These are phyloP conservation scores for Aspergillus sp. DNA, from an alignment of 2,329 filamentous ascomycete species.

Conservation along the genomic window DNA sequence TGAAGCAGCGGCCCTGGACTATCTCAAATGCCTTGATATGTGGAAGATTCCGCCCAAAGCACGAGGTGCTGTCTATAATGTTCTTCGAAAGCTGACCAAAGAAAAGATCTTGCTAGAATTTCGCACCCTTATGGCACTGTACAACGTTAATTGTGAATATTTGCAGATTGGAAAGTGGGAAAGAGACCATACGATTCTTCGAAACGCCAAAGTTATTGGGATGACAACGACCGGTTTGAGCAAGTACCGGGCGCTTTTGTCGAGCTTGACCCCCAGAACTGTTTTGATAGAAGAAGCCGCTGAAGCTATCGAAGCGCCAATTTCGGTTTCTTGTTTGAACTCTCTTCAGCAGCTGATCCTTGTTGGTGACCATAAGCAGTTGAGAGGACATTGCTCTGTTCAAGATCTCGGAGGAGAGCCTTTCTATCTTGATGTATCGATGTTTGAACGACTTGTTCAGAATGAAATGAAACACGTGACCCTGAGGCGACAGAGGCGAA, in stretches of 20 bases:
- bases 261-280: slow-evolving; percentile 58
- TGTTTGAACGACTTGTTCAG: slow-evolving; percentile 72
- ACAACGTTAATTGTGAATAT: slow-evolving; percentile 45
- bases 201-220: slow-evolving; percentile 54
- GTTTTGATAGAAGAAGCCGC: slow-evolving; percentile 75
- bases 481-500: slow-evolving; percentile 63
- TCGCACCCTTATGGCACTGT: slow-evolving; percentile 44
- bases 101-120: slow-evolving; percentile 42
- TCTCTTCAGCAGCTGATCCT: slow-evolving; percentile 59
- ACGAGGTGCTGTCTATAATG: slow-evolving; percentile 61
- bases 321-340: slow-evolving; percentile 55
- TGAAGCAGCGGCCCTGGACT: slow-evolving; percentile 30
- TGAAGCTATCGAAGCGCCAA: slow-evolving; percentile 57
- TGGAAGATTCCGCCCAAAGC: slow-evolving; percentile 51
- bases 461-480: slow-evolving; percentile 58
- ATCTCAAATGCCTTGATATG: slow-evolving; percentile 46
- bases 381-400: slow-evolving; percentile 61
- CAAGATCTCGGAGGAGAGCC: slow-evolving; percentile 53
- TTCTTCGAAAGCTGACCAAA: slow-evolving; percentile 54
- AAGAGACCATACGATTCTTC: slow-evolving; percentile 54
- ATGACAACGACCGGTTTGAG: slow-evolving; percentile 74
- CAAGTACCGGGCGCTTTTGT: slow-evolving; percentile 68
- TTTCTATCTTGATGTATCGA: slow-evolving; percentile 63
- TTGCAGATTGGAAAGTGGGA: slow-evolving; percentile 55
- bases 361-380: slow-evolving; percentile 75